Percentiles rank a stretch among this genome's conserved stretches.
Conservation (phyloP, 2,329 filamentous ascomycete species). For the Eutypa lata region DNA sequence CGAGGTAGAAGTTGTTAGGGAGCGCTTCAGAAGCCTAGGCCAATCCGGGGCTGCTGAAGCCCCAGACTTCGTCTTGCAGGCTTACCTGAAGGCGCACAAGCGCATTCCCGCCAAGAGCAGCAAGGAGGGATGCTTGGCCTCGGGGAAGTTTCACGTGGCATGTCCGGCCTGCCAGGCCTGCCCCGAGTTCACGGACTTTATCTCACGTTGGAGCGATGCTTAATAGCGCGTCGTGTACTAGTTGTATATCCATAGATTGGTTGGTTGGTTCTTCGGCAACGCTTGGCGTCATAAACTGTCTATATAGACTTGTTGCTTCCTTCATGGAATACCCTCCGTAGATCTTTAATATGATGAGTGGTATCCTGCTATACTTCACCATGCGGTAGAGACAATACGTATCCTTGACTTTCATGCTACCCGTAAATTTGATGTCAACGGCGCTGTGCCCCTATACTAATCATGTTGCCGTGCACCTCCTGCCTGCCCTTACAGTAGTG, state of each 20-base stretch:
- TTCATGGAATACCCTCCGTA: too few relatives aligned
- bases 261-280: too few relatives aligned
- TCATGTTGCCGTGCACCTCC: too few relatives aligned
- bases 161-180: slow-evolving; percentile 9
- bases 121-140: slow-evolving; percentile 2
- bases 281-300: too few relatives aligned
- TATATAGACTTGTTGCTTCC: too few relatives aligned
- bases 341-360: too few relatives aligned
- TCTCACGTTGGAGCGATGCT: slow-evolving; percentile 18
- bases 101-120: slow-evolving; percentile 10
- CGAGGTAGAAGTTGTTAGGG: slow-evolving; percentile 18
- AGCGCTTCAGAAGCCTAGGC: slow-evolving; percentile 16
- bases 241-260: too few relatives aligned
- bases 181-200: slow-evolving; percentile 15
- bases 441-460: too few relatives aligned
- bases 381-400: too few relatives aligned
- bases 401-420: too few relatives aligned
- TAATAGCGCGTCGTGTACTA: not conserved
- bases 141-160: not conserved
- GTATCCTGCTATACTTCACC: too few relatives aligned
- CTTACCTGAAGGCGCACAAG: slow-evolving; percentile 15
- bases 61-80: slow-evolving; percentile 20
- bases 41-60: slow-evolving; percentile 10
- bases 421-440: too few relatives aligned
- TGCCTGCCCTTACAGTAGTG: not conserved